Percentiles rank a stretch among this genome's conserved stretches.
phyloP scores from a whole-genome alignment of 371 early-diverging fungal species.

The Mortierella sp. region DNA sequence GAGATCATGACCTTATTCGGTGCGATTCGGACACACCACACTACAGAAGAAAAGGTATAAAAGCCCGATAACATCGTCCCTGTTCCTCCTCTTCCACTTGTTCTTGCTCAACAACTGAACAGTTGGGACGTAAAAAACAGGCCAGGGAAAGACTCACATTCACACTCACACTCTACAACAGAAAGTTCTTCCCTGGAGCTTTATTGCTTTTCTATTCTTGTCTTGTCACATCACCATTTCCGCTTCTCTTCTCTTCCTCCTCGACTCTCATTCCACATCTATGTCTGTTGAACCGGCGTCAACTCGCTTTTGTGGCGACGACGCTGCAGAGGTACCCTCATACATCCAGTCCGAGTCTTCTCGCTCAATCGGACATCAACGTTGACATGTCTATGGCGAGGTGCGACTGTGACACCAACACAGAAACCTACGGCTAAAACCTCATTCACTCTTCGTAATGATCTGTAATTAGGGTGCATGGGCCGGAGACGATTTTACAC shows the following conservation, averaged over 20 bases:
- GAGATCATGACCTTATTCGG: constrained; percentile 13
- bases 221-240: background rate
- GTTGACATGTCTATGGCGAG: background rate
- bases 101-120: background rate
- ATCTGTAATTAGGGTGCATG: constrained; percentile 29
- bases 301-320: constrained; percentile 38
- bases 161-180: too few species aligned
- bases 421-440: background rate
- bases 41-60: too few species aligned
- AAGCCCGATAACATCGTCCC: background rate
- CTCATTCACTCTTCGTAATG: background rate
- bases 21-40: constrained; percentile 3
- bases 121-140: too few species aligned
- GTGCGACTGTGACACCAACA: background rate
- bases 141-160: too few species aligned
- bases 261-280: constrained; percentile 13
- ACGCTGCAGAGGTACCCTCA: constrained; percentile 41
- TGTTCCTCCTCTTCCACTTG: background rate
- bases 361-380: background rate
- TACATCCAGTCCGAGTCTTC: background rate
- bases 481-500: constrained; percentile 49
- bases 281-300: constrained; percentile 22
- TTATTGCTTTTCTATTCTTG: background rate
- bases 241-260: background rate
- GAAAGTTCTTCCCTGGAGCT: too few species aligned